phyloP scores from a whole-genome alignment of 352 stramenopile species.

The Pythium monospermum region DNA sequence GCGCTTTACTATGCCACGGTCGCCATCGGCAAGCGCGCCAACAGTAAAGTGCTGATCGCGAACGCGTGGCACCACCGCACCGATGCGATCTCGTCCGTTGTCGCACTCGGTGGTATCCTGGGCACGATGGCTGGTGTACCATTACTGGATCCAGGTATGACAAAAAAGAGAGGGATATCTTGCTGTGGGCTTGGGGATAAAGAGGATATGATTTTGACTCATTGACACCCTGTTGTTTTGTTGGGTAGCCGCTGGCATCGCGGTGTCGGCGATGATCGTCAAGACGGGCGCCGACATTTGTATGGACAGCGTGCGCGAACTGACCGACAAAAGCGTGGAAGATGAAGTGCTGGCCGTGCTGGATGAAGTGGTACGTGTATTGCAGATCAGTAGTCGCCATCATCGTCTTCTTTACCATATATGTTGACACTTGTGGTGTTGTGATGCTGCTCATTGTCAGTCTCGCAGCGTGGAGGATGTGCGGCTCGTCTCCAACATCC shows the following conservation, averaged over 20 bases:
- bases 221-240: background rate
- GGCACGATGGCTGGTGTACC: conserved; percentile 65
- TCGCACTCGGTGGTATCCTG: conserved; percentile 73
- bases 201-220: too few species aligned
- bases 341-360: conserved; percentile 71
- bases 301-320: conserved; percentile 76
- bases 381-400: too few species aligned
- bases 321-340: conserved; percentile 84
- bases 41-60: conserved; percentile 94
- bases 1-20: conserved; percentile 92
- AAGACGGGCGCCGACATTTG: conserved; percentile 84
- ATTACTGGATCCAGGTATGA: conserved; percentile 63
- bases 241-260: conserved; percentile 63
- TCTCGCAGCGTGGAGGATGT: conserved; percentile 79
- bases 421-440: background rate
- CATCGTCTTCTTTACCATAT: too few species aligned
- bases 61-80: conserved; percentile 97
- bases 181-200: too few species aligned
- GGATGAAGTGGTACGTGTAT: conserved; percentile 56
- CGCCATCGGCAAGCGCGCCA: conserved; percentile 86
- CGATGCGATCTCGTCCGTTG: conserved; percentile 87
- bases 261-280: conserved; percentile 86
- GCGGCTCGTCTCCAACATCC: conserved; percentile 71
- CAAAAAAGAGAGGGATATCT: too few species aligned
- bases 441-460: conserved; percentile 20